A percentile compares a stretch with the other conserved stretches of the same genome.
Evolutionary conservation across 768 basidiomycete species (phyloP).

Genomic region (Bullera alba): DNA sequence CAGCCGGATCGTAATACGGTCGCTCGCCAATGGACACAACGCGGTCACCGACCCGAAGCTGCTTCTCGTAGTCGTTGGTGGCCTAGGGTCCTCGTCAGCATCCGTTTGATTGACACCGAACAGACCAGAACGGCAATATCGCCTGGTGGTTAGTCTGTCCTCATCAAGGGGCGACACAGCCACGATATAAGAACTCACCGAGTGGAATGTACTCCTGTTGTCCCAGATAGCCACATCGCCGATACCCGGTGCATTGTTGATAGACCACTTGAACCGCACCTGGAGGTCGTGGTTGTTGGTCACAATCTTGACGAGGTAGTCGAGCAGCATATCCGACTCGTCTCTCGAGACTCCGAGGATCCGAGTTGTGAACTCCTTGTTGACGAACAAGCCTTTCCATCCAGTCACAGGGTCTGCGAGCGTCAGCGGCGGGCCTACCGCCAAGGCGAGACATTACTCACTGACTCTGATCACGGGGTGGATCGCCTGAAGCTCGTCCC

Average conservation of each 20-base stretch:
- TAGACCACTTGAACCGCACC: slow-evolving; percentile 51
- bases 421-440: not conserved
- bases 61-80: not conserved
- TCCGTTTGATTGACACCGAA: no score
- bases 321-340: slow-evolving; percentile 53
- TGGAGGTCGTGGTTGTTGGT: slow-evolving; percentile 58
- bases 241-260: slow-evolving; percentile 6
- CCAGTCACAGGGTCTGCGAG: slow-evolving; percentile 53
- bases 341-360: slow-evolving; percentile 55
- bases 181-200: not conserved
- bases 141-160: no score
- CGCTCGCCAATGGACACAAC: not conserved
- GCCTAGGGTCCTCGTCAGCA: not conserved
- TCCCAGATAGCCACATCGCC: slow-evolving; percentile 61
- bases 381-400: slow-evolving; percentile 57
- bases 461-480: slow-evolving; percentile 55
- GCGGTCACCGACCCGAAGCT: not conserved
- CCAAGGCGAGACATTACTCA: not conserved
- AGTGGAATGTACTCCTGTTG: slow-evolving; percentile 51
- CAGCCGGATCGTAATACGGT: not conserved
- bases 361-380: slow-evolving; percentile 55
- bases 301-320: slow-evolving; percentile 32
- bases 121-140: no score
- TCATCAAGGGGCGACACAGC: no score
- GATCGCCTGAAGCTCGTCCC: slow-evolving; percentile 51